Base-by-base conservation (phyloP, 495 filamentous ascomycete species). In the Annulohypoxylon bovei region DNA sequence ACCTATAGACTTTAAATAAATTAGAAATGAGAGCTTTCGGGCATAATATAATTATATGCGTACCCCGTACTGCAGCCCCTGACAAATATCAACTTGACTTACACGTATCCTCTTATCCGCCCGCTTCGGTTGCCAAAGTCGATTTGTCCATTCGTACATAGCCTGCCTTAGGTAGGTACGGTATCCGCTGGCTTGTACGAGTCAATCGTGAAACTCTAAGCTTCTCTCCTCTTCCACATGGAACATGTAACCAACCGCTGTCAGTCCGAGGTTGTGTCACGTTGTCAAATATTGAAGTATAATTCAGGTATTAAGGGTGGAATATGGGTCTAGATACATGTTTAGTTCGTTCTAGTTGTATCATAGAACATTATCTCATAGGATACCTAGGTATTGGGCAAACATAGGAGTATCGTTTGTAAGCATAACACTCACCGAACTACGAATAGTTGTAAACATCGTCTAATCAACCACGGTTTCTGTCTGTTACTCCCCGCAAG, bases 251-350 rank as follows among this genome's bases (percentile, higher is more conserved):
- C 12, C 42, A 67, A 37, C 63, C 68, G 63, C 50, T 62, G 54
- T 62, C 63, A 64, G 46, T 23, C 50, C 44, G 62, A 44, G 53
- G 9, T 52, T 30, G 63, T 52, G 46, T 71, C 69, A 71, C 63
- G 58, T 65, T 65, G 42, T 30, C 11, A 42, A 66, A 53, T 46
- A 23, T 58, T 32, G 28, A 71, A 64, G 69, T 47, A 67, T 71
- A 71, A 40, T 64, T 58, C 46, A 42, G 46, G 69, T 9, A 63
- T 67, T 71, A 63, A 61, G 16, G 63, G 62, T 62, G 46, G 58
- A 35, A 25, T 27, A 27, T 49, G 23, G 44, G n/a, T 42, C 39
- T 42, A 7, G 39, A 42, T 42, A 42, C 39, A 18, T 7, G 39
- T 20, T 42, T 42, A 20, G 39, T 42, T 16, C 39, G 7, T 18